phyloP scores from a whole-genome alignment of 2,329 filamentous ascomycete species.

The Amauroascus niger region DNA sequence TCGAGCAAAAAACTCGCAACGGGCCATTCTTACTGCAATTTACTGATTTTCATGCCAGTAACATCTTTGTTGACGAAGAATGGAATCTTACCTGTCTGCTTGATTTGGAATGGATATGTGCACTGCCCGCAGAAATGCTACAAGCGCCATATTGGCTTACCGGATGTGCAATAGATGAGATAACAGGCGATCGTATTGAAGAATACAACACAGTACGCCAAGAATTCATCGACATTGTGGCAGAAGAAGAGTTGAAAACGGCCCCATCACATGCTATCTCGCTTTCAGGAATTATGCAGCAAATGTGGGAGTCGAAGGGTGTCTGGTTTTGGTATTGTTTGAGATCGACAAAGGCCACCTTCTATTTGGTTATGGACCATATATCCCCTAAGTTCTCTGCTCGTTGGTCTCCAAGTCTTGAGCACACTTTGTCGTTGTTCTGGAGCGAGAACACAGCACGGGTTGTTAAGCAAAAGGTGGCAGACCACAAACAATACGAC shows the following conservation, averaged over 20 bases:
- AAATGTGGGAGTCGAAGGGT: constrained; percentile 7
- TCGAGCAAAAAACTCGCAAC: not conserved
- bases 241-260: constrained; percentile 16
- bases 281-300: constrained; percentile 11
- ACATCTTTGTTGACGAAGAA: constrained; percentile 24
- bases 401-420: not conserved
- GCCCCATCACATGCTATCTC: not conserved
- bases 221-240: constrained; percentile 20
- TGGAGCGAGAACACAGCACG: not conserved
- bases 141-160: constrained; percentile 25
- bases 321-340: constrained; percentile 9
- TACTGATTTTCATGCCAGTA: not conserved
- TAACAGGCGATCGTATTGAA: constrained; percentile 14
- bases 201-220: constrained; percentile 13
- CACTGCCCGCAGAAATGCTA: constrained; percentile 25
- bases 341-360: not conserved
- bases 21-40: not conserved
- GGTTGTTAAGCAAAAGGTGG: not conserved
- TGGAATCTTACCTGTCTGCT: constrained; percentile 29
- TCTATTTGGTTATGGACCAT: constrained; percentile 5
- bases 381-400: not conserved
- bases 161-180: not conserved
- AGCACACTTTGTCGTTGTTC: not conserved
- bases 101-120: constrained; percentile 30
- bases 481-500: not conserved